Evolutionary conservation across 2,329 filamentous ascomycete species (phyloP).

Genomic region (Fusarium goolgardi): DNA sequence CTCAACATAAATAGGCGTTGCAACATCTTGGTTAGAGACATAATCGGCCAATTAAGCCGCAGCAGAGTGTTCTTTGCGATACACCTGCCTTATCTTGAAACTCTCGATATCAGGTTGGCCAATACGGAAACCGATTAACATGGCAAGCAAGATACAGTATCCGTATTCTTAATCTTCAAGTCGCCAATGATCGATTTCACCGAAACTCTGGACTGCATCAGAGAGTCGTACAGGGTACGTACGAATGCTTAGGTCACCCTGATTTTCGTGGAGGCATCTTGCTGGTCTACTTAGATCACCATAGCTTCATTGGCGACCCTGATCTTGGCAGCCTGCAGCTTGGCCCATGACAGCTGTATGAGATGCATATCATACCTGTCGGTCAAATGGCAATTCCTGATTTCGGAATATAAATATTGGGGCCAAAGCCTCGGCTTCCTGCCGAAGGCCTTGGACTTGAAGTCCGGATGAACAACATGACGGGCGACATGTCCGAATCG

Average conservation of each 20-base stretch:
- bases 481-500: conserved; percentile 20
- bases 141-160: conserved; percentile 6
- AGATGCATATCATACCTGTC: conserved; percentile 6
- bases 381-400: conserved; percentile 25
- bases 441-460: conserved; percentile 16
- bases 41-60: conserved; percentile 19
- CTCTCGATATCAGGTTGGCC: conserved; percentile 5
- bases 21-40: conserved; percentile 1
- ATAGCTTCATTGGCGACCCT: background rate
- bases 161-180: background rate
- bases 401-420: conserved; percentile 11
- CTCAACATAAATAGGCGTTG: conserved; percentile 37
- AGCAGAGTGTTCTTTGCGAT: conserved; percentile 4
- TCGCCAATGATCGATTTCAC: background rate
- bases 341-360: background rate
- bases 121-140: conserved; percentile 2
- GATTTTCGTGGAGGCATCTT: background rate
- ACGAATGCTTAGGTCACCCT: background rate
- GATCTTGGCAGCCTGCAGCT: background rate
- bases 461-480: conserved; percentile 1
- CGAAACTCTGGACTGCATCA: background rate
- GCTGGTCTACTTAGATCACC: background rate
- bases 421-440: conserved; percentile 29
- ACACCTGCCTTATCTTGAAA: conserved; percentile 25
- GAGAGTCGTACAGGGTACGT: background rate